Percentiles rank a stretch among this genome's conserved stretches.
These are phyloP conservation scores for Dendrothele bispora DNA, from an alignment of 768 basidiomycete species.

Conservation along the genomic window DNA sequence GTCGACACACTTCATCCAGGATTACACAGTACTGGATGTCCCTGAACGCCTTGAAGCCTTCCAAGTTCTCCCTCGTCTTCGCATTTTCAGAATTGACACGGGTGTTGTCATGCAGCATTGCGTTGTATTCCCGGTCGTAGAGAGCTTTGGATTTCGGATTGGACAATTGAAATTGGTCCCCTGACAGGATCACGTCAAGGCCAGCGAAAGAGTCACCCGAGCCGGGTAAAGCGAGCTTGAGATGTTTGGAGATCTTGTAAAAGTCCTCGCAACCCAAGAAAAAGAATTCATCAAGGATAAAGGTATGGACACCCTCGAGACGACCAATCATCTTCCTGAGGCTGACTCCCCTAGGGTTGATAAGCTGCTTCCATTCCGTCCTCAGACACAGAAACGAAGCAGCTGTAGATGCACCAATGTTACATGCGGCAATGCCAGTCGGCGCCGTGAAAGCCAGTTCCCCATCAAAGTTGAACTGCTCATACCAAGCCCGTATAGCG, in stretches of 20 bases:
- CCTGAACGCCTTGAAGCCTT: too few species aligned
- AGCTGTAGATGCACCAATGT: neutral
- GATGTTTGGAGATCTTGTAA: neutral
- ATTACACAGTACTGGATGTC: slow-evolving; percentile 10
- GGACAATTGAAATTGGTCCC: slow-evolving; percentile 13
- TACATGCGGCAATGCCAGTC: neutral
- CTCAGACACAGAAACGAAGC: neutral
- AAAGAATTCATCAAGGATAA: slow-evolving; percentile 1
- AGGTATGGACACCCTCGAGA: neutral
- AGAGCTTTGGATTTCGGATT: slow-evolving; percentile 5
- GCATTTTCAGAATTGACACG: slow-evolving; percentile 6
- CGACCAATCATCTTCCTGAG: neutral
- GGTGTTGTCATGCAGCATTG: neutral
- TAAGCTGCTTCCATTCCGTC: neutral
- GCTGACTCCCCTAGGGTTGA: neutral
- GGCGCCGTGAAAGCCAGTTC: neutral
- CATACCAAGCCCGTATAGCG: slow-evolving; percentile 3
- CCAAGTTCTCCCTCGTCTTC: slow-evolving; percentile 8
- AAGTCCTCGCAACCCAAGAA: neutral
- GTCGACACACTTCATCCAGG: slow-evolving; percentile 14
- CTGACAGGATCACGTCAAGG: slow-evolving; percentile 13
- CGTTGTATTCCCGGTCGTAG: neutral
- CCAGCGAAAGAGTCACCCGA: slow-evolving; percentile 12
- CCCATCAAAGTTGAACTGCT: neutral
- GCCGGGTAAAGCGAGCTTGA: slow-evolving; percentile 6